Conservation (phyloP, 2,329 filamentous ascomycete genomes). For the Curvularia eragrostidis region DNA sequence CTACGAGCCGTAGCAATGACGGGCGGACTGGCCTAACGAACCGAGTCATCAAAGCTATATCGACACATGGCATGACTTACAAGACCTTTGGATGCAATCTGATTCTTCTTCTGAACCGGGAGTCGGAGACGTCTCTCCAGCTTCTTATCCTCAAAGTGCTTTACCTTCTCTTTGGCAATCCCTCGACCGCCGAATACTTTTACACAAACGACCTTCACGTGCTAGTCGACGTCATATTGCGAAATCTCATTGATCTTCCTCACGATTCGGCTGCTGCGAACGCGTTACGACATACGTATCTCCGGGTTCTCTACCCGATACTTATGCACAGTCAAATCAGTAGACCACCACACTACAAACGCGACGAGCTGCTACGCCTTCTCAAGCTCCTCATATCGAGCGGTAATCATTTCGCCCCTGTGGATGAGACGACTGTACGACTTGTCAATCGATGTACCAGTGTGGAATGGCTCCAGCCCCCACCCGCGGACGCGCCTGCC, state of each 20-base stretch:
- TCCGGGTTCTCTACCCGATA: constrained; percentile 89
- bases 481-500: constrained; percentile 24
- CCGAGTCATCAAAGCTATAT: constrained; percentile 89
- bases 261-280: constrained; percentile 67
- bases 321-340: constrained; percentile 90
- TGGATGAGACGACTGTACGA: constrained; percentile 79
- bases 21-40: constrained; percentile 74
- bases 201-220: constrained; percentile 97
- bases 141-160: constrained; percentile 95
- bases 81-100: constrained; percentile 98
- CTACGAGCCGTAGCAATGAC: constrained; percentile 50
- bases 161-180: constrained; percentile 93
- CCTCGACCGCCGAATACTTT: constrained; percentile 94
- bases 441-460: constrained; percentile 77
- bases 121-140: constrained; percentile 90
- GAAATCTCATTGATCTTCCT: constrained; percentile 94
- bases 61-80: constrained; percentile 77
- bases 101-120: constrained; percentile 91
- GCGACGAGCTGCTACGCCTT: constrained; percentile 79
- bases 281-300: constrained; percentile 85
- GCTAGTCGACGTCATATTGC: constrained; percentile 91
- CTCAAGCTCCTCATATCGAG: constrained; percentile 71
- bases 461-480: constrained; percentile 68
- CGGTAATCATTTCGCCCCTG: constrained; percentile 77
- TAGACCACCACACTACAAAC: constrained; percentile 88